Conservation (phyloP, 2,329 filamentous ascomycete genomes). For the Sclerotinia borealis region DNA sequence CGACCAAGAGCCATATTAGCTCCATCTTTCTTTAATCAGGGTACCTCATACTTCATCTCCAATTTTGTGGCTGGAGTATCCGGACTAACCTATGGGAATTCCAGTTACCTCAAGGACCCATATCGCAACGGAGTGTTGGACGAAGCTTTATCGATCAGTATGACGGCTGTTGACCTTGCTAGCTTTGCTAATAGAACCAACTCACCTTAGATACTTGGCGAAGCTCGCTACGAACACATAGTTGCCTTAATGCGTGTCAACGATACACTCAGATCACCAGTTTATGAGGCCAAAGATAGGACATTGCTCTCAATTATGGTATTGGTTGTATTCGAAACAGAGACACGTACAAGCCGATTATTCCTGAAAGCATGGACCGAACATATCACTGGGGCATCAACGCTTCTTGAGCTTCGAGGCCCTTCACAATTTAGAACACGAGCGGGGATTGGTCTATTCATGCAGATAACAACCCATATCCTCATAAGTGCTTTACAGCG, state of each 20-base stretch:
- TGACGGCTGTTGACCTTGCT: conserved; percentile 47
- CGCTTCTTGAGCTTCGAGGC: conserved; percentile 44
- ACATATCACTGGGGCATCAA: conserved; percentile 48
- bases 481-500: conserved; percentile 47
- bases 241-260: conserved; percentile 45
- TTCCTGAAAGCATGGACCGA: conserved; percentile 47
- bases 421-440: conserved; percentile 41
- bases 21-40: conserved; percentile 13
- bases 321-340: conserved; percentile 47
- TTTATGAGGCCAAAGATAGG: conserved; percentile 43
- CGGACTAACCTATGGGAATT: conserved; percentile 13
- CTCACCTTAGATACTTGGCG: conserved; percentile 37
- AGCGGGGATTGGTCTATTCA: conserved; percentile 46
- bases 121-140: conserved; percentile 9
- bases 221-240: conserved; percentile 44
- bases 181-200: conserved; percentile 38
- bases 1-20: not conserved
- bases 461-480: conserved; percentile 46
- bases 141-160: conserved; percentile 23
- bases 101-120: conserved; percentile 12
- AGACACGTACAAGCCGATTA: conserved; percentile 37
- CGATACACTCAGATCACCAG: conserved; percentile 40
- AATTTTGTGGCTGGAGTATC: conserved; percentile 14
- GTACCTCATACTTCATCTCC: conserved; percentile 14
- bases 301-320: conserved; percentile 49